Evolutionary conservation across 2,329 filamentous ascomycete genomes (phyloP).

Genomic region (Cytospora piceicola): DNA sequence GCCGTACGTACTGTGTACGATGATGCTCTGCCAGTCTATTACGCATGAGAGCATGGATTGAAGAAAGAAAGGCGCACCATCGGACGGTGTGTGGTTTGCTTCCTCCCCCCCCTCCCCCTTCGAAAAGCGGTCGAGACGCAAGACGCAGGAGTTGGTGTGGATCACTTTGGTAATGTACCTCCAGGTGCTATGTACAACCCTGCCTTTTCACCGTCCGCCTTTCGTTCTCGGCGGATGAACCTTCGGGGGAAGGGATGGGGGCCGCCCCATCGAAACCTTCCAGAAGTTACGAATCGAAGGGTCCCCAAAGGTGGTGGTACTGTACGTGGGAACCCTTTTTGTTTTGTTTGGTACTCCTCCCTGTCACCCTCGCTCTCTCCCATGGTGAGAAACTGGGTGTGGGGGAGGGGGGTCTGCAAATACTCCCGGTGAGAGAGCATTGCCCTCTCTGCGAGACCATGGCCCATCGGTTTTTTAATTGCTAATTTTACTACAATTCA

Average conservation of each 20-base stretch:
- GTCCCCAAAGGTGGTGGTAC: not conserved
- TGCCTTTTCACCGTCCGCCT: not conserved
- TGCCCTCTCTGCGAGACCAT: not conserved
- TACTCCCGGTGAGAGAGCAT: not conserved
- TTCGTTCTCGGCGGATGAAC: too few species aligned
- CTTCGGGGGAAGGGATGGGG: not conserved
- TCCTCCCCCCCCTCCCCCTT: not conserved
- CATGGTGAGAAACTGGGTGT: not conserved
- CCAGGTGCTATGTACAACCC: not conserved
- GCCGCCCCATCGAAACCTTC: slow-evolving; percentile 29
- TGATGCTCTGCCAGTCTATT: not conserved
- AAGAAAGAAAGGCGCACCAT: not conserved
- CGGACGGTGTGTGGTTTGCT: not conserved
- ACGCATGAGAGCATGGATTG: not conserved
- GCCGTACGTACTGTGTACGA: too few species aligned
- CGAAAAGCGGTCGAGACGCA: slow-evolving; percentile 28
- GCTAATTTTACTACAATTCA: not conserved
- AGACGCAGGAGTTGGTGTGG: slow-evolving; percentile 29
- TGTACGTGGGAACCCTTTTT: slow-evolving; percentile 8
- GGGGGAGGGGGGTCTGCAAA: slow-evolving; percentile 24
- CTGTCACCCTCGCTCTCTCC: not conserved
- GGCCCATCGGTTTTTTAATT: slow-evolving; percentile 16
- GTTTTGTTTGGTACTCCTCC: not conserved
- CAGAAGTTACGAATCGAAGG: slow-evolving; percentile 27
- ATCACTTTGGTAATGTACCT: slow-evolving; percentile 13